phyloP scores from a whole-genome alignment of 1,284 basidiomycete genomes.

The Albatrellus sp. region DNA sequence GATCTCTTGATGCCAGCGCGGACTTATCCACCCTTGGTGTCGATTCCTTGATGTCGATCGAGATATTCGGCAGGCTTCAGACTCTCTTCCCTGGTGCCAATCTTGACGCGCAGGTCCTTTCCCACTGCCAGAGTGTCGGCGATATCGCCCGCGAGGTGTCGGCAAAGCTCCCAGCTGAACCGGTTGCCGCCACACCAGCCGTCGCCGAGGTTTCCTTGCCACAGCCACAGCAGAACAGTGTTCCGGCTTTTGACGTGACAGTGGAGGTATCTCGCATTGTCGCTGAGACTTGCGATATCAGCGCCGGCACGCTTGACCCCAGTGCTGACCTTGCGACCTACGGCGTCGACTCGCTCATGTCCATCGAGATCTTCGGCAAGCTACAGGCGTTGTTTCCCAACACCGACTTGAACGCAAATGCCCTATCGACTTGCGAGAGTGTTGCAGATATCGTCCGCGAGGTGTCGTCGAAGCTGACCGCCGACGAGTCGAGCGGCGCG shows the following conservation, averaged over 20 bases:
- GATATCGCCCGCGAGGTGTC: slow-evolving; percentile 22
- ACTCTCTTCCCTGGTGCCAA: slow-evolving; percentile 19
- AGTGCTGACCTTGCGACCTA: slow-evolving; percentile 30
- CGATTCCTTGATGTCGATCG: slow-evolving; percentile 45
- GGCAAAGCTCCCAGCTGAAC: not conserved
- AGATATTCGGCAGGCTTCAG: slow-evolving; percentile 29
- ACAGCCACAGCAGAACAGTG: slow-evolving; percentile 4
- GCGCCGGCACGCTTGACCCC: slow-evolving; percentile 17
- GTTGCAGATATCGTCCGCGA: slow-evolving; percentile 23
- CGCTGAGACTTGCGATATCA: slow-evolving; percentile 30
- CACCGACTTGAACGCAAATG: slow-evolving; percentile 19
- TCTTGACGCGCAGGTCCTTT: slow-evolving; percentile 22
- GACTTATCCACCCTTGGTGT: slow-evolving; percentile 36
- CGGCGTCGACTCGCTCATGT: slow-evolving; percentile 46
- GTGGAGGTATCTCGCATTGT: slow-evolving; percentile 22
- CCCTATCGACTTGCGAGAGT: slow-evolving; percentile 25
- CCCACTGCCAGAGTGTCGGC: slow-evolving; percentile 24
- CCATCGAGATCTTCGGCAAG: slow-evolving; percentile 34
- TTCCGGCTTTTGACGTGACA: slow-evolving; percentile 6
- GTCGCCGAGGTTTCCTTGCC: not conserved
- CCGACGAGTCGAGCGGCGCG: not conserved
- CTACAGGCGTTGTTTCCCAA: slow-evolving; percentile 24
- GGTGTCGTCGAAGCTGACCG: slow-evolving; percentile 11
- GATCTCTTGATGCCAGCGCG: slow-evolving; percentile 19
- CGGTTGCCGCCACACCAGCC: not conserved